phyloP scores from a whole-genome alignment of 2,329 filamentous ascomycete species.

The Tolypocladium inflatum region DNA sequence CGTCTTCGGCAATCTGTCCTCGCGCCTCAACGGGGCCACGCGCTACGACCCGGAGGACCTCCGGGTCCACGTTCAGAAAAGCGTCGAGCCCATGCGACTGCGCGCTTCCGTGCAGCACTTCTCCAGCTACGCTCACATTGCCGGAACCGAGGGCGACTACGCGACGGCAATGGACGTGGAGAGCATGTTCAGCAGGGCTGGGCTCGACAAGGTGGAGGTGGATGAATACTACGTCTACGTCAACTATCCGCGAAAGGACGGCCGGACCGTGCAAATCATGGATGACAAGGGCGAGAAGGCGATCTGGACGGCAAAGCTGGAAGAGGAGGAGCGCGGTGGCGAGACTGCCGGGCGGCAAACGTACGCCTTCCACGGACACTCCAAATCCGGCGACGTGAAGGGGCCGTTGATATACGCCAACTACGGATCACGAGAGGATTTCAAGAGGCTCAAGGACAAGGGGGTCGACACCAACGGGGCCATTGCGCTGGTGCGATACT shows the following conservation, averaged over 20 bases:
- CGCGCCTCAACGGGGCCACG: conserved; percentile 55
- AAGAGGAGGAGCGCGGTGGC: conserved; percentile 64
- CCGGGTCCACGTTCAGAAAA: conserved; percentile 62
- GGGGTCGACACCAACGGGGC: conserved; percentile 68
- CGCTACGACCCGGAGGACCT: conserved; percentile 76
- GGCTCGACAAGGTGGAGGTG: conserved; percentile 65
- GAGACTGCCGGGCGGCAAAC: conserved; percentile 59
- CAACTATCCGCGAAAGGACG: conserved; percentile 75
- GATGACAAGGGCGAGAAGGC: conserved; percentile 51
- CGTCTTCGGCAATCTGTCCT: conserved; percentile 59
- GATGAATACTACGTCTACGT: conserved; percentile 83
- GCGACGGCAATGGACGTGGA: conserved; percentile 78
- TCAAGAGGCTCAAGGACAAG: conserved; percentile 58
- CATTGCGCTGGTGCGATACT: conserved; percentile 76
- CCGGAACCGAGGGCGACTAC: conserved; percentile 88
- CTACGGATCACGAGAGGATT: conserved; percentile 80
- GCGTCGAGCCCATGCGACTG: conserved; percentile 61
- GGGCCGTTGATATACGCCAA: conserved; percentile 89
- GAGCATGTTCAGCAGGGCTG: conserved; percentile 61
- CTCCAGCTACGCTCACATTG: conserved; percentile 79
- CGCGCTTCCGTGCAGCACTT: conserved; percentile 67
- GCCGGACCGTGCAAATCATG: conserved; percentile 73
- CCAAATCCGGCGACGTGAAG: conserved; percentile 74
- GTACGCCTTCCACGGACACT: conserved; percentile 78
- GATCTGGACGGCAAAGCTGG: conserved; percentile 70